A percentile compares a stretch with the other conserved stretches of the same genome.
These are phyloP conservation scores for Arxiozyma slooffiae DNA, from an alignment of 1,139 yeast species.

Conservation along the genomic window DNA sequence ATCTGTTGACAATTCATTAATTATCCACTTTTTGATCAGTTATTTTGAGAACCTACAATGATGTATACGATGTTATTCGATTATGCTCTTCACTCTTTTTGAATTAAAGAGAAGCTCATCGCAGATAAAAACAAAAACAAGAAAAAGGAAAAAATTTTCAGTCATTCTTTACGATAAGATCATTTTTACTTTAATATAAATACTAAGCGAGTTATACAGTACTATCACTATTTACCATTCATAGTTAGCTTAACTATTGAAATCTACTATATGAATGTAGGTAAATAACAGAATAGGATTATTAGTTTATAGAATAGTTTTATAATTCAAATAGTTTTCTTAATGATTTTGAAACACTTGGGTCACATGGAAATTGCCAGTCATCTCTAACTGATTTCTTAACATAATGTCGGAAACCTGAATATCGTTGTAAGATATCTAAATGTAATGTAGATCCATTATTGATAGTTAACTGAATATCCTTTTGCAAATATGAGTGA, in stretches of 20 bases:
- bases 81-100: background rate
- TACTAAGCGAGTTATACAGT: background rate
- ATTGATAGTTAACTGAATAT: slow-evolving; percentile 10
- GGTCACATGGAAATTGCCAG: slow-evolving; percentile 17
- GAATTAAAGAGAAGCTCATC: slow-evolving; percentile 12
- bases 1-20: background rate
- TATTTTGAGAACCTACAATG: too few relatives aligned
- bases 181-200: background rate
- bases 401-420: slow-evolving; percentile 24
- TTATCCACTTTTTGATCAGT: too few relatives aligned
- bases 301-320: too few relatives aligned
- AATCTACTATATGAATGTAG: too few relatives aligned
- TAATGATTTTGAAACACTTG: slow-evolving; percentile 27
- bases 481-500: slow-evolving; percentile 18
- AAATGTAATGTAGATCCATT: slow-evolving; percentile 15
- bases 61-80: too few relatives aligned
- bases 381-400: slow-evolving; percentile 28
- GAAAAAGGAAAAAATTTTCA: background rate
- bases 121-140: slow-evolving; percentile 4
- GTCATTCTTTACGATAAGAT: background rate
- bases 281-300: too few relatives aligned
- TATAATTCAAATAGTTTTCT: slow-evolving; percentile 30
- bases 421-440: slow-evolving; percentile 31
- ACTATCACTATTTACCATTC: background rate
- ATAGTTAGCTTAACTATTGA: background rate